Conservation (phyloP, 495 filamentous ascomycete genomes). For the Lasiosphaeris hirsuta region DNA sequence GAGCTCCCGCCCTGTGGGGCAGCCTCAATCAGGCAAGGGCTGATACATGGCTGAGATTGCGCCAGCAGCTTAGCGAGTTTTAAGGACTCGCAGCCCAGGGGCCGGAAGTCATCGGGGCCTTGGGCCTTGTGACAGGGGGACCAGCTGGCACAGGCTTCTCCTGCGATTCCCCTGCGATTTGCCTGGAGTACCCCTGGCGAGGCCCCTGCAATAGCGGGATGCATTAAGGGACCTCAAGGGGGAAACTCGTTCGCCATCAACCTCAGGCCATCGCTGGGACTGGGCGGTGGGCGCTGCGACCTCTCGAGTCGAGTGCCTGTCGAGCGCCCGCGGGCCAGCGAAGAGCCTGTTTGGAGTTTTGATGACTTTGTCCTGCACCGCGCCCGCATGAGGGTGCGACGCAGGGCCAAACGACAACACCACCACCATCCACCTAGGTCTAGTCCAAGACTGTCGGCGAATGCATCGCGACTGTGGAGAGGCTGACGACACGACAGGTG, state of each 20-base stretch:
- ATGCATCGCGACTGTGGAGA: too few species aligned
- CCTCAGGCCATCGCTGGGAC: too few species aligned
- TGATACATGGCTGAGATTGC: constrained; percentile 40
- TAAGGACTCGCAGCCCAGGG: constrained; percentile 29
- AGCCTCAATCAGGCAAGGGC: constrained; percentile 28
- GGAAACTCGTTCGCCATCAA: too few species aligned
- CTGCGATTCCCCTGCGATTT: neutral
- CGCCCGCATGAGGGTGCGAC: neutral
- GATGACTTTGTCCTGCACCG: constrained; percentile 14
- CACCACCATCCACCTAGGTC: too few species aligned
- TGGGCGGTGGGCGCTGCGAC: too few species aligned
- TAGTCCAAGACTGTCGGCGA: too few species aligned
- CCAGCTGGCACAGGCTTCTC: constrained; percentile 16
- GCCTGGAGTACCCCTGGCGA: neutral
- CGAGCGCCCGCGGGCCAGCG: neutral
- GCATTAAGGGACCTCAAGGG: constrained; percentile 17
- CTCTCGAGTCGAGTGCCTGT: neutral
- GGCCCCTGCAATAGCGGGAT: constrained; percentile 12
- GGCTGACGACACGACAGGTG: too few species aligned
- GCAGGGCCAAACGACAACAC: neutral
- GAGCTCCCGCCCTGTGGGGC: constrained; percentile 15
- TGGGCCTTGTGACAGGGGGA: constrained; percentile 29
- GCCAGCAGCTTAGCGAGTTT: constrained; percentile 40
- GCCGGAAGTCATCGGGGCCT: constrained; percentile 32
- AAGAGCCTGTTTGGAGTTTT: constrained; percentile 17